These are phyloP conservation scores for Priceomyces fermenticarens DNA, from an alignment of 805 yeast genomes.

Conservation along the genomic window DNA sequence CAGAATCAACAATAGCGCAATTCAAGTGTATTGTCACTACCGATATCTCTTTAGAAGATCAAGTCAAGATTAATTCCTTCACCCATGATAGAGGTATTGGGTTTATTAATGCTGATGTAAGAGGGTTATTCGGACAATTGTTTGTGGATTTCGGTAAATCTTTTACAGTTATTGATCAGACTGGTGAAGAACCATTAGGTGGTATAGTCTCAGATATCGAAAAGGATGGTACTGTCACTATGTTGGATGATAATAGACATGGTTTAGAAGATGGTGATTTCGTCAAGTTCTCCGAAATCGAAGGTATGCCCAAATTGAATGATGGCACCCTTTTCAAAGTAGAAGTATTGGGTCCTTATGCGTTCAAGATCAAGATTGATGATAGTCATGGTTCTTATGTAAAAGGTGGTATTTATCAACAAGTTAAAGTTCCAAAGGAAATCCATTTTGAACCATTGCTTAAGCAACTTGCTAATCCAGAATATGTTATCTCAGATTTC, in stretches of 20 bases:
- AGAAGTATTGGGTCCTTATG: conserved; percentile 91
- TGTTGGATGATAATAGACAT: conserved; percentile 88
- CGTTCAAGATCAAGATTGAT: conserved; percentile 69
- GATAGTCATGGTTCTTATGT: conserved; percentile 58
- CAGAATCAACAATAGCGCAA: conserved; percentile 49
- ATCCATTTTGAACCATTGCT: conserved; percentile 61
- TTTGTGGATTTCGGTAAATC: conserved; percentile 88
- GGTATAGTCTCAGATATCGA: conserved; percentile 93
- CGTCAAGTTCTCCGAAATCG: conserved; percentile 82
- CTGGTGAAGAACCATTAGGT: conserved; percentile 87
- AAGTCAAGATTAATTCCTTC: conserved; percentile 67
- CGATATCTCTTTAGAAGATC: conserved; percentile 66
- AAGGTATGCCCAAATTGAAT: conserved; percentile 73
- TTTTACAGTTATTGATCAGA: conserved; percentile 77
- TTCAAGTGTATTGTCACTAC: conserved; percentile 88
- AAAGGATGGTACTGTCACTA: conserved; percentile 84
- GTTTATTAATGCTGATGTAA: conserved; percentile 75
- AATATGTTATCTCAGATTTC: conserved; percentile 76
- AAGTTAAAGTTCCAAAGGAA: conserved; percentile 79
- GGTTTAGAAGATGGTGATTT: conserved; percentile 89
- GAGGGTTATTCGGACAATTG: conserved; percentile 84
- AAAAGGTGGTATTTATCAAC: conserved; percentile 88
- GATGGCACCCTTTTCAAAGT: conserved; percentile 72
- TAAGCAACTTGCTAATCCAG: conserved; percentile 73
- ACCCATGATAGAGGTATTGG: conserved; percentile 74